Evolutionary conservation across 164 flowering plant species (phyloP).

Genomic region (grape (Vitis vinifera)): DNA sequence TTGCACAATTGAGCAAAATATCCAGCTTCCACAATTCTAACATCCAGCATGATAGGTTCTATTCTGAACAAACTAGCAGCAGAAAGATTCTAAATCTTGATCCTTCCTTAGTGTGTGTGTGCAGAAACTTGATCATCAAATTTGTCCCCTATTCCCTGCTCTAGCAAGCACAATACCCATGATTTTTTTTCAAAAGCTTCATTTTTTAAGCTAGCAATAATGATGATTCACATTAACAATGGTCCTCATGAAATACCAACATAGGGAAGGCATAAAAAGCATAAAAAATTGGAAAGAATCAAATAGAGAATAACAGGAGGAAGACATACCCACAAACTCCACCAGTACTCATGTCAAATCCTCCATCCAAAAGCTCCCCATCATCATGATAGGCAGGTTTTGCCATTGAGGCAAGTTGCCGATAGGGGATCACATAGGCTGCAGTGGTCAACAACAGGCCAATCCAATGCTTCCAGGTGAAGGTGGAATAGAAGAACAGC

Average conservation of each 20-base stretch:
- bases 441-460: conserved; percentile 65
- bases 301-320: background rate
- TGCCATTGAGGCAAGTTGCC: conserved; percentile 80
- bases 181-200: background rate
- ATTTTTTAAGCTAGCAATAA: background rate
- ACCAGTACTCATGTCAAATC: conserved; percentile 91
- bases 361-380: conserved; percentile 94
- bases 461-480: conserved; percentile 83
- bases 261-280: background rate
- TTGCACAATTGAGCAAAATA: no score
- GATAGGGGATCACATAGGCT: conserved; percentile 67
- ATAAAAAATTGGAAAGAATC: background rate
- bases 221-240: no score
- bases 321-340: conserved; percentile 84
- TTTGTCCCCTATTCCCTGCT: background rate
- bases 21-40: no score
- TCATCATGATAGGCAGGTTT: conserved; percentile 58
- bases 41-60: no score
- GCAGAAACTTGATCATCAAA: background rate
- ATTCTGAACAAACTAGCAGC: no score
- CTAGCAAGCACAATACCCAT: background rate
- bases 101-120: no score
- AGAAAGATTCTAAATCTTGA: no score
- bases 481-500: conserved; percentile 57
- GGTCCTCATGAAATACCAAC: background rate